Base-by-base conservation (phyloP, 2,329 filamentous ascomycete species). In the Monosporascus sp. region DNA sequence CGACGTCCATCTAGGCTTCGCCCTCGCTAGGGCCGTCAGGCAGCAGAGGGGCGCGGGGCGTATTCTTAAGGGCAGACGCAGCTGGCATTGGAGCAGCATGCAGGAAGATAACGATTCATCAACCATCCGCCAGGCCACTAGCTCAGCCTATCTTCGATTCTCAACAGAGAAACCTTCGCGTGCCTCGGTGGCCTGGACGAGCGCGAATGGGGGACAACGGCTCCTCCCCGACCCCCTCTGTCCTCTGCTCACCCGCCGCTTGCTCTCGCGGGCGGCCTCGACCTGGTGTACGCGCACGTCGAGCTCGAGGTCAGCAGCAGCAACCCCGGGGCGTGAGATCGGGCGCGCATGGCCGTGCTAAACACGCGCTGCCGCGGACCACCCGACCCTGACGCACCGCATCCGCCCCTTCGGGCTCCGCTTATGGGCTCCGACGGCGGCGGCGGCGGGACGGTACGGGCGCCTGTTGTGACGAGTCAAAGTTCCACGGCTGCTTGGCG, bases 161-260 rank as follows among this genome's bases (percentile, higher is more conserved):
- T 9, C 18, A 49, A 9, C 8, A 24, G 14, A 3, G 37, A 57
- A 8, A 53, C 55, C 9, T 51, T 51, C 39, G 47, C 37, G 25
- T 49, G 6, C 27, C 44, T 53, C 18, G 48, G 48, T 24, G 14
- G 14, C 22, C 31, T n/a, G 5, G 11, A 37, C 11, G 31, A 25
- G 11, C 25, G 43, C 4, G 5, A 25, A n/a, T 41, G 5, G 22
- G n/a, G 5, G 17, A 45, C 31, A 41, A 47, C 9, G 45, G 31
- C 9, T 35, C 31, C 9, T 17, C 38, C 15, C 48, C 52, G 7
- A 43, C 5, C n/a, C 55, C 55, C 4, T 55, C 50, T 37, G 52
- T 52, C 6, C 48, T 51, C 18, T 52, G 11, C 55, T 50, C 37
- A 55, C 52, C 17, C 55, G 52, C 15, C 55, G 52, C 6, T 44